Conservation (phyloP, 495 filamentous ascomycete species). For the Polyplosphaeria fusca region DNA sequence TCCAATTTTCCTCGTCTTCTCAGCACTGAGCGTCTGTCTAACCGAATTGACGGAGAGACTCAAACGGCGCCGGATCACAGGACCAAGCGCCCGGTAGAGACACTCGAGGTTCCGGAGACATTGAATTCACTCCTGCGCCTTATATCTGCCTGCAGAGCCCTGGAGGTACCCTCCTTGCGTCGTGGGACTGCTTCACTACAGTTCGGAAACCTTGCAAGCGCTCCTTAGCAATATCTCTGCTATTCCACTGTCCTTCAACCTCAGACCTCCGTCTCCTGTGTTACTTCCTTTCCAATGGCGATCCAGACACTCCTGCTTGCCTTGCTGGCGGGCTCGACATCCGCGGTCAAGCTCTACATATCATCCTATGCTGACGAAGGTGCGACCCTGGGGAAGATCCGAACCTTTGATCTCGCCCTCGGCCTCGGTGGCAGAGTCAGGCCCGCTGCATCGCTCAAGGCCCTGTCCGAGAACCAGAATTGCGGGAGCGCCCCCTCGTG, state of each 20-base stretch:
- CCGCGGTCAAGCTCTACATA: slow-evolving; percentile 36
- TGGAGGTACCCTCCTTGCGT: background rate
- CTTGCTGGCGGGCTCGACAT: slow-evolving; percentile 6
- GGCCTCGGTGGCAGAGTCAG: background rate
- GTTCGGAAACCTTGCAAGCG: too few relatives aligned
- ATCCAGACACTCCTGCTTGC: slow-evolving; percentile 12
- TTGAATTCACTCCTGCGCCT: background rate
- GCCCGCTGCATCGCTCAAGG: slow-evolving; percentile 2
- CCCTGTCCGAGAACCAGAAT: slow-evolving; percentile 3
- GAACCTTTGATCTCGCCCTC: slow-evolving; percentile 15
- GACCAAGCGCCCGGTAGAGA: background rate
- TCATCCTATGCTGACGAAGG: slow-evolving; percentile 25
- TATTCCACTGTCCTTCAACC: background rate
- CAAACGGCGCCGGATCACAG: background rate
- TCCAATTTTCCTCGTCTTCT: background rate
- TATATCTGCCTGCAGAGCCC: background rate
- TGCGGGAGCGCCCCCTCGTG: slow-evolving; percentile 36
- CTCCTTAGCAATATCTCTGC: background rate
- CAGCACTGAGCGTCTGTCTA: background rate
- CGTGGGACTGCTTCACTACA: background rate
- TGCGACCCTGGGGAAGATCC: background rate
- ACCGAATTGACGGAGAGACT: background rate
- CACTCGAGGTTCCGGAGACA: background rate
- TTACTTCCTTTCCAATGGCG: slow-evolving; percentile 3
- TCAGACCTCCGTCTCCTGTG: background rate